phyloP scores from a whole-genome alignment of 176 grass and related monocot genomes.

The Oryza punctata region DNA sequence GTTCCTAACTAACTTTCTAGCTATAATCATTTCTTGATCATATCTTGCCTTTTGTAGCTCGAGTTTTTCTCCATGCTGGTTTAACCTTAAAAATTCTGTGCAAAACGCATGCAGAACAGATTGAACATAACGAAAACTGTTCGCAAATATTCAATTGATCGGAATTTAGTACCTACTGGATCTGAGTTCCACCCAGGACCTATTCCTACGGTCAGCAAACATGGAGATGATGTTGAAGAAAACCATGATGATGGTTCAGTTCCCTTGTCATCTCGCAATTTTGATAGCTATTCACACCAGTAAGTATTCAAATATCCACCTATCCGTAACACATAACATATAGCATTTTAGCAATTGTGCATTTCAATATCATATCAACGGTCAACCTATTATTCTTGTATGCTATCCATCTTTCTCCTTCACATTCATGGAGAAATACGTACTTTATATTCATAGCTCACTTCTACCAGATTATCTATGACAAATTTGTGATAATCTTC shows the following conservation, averaged over 20 bases:
- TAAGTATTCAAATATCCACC: slow-evolving; percentile 55
- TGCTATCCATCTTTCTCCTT: not conserved
- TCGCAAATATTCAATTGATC: slow-evolving; percentile 92
- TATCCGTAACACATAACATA: not conserved
- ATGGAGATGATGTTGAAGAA: slow-evolving; percentile 86
- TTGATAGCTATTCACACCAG: slow-evolving; percentile 84
- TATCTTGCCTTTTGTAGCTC: slow-evolving; percentile 12
- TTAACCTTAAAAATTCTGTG: slow-evolving; percentile 39
- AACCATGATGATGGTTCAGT: slow-evolving; percentile 71
- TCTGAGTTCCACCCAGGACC: slow-evolving; percentile 92
- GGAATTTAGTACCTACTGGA: slow-evolving; percentile 84
- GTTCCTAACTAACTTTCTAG: slow-evolving; percentile 10
- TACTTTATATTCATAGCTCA: slow-evolving; percentile 9
- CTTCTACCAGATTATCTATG: not conserved
- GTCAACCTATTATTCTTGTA: not conserved
- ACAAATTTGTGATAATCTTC: slow-evolving; percentile 4
- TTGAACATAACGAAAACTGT: slow-evolving; percentile 98
- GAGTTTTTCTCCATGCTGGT: not conserved
- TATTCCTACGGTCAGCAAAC: slow-evolving; percentile 79
- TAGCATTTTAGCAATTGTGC: slow-evolving; percentile 21
- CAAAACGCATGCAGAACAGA: slow-evolving; percentile 83
- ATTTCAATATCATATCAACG: not conserved
- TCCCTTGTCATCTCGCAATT: slow-evolving; percentile 67
- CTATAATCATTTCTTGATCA: not conserved
- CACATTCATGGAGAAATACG: slow-evolving; percentile 27